Evolutionary conservation across 208 protist species (phyloP), one percentile per base, ranked within the genome.

Genomic region (Phytomonas francai): DNA sequence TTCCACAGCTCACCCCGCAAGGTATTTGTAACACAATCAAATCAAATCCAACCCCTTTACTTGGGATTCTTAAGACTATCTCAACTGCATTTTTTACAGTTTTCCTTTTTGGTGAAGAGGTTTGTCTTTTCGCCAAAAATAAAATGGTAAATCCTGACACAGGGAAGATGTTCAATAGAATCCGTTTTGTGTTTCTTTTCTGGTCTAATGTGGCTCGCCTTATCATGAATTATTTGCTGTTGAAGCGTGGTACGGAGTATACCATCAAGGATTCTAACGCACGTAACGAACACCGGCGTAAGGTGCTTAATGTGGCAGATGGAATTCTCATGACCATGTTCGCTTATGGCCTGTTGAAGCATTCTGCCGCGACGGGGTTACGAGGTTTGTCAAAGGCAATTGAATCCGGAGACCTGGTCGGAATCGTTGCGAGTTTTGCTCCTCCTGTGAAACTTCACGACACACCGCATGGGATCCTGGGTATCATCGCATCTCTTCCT

Each of bases 161-260:
- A 28, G 80, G 70, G 32, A 76, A 78, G 59, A 77, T 79, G 65
- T 72, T 80, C 57, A 88, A 84, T 67, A 79, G 83, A 71, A 73
- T 92, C 33, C 83, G 85, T 59, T 87, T 88, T 51, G 79, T 91
- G 49, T 89, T 86, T 71, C 73, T 94, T 65, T 94, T 94, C 76
- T 94, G 80, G 72, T 92, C 84, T n/a, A 94, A 91, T 70, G 61
- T 94, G 22, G 66, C 70, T n/a, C 86, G 79, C 34, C 78, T 81
- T 28, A 72, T 80, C 31, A 81, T 84, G 76, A 87, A 84, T 73
- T 87, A 87, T 70, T 73, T 87, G 11, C 29, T 86, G 12, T 54
- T 81, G 25, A 83, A 81, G 79, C 65, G 66, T 51, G 73, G 72
- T 69, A 80, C 49, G n/a, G 82, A 75, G 61, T 71, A 82, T 63